A percentile compares a stretch with the other conserved stretches of the same genome.
phyloP scores from a whole-genome alignment of 768 basidiomycete species.

The Phaffia tasmanica region DNA sequence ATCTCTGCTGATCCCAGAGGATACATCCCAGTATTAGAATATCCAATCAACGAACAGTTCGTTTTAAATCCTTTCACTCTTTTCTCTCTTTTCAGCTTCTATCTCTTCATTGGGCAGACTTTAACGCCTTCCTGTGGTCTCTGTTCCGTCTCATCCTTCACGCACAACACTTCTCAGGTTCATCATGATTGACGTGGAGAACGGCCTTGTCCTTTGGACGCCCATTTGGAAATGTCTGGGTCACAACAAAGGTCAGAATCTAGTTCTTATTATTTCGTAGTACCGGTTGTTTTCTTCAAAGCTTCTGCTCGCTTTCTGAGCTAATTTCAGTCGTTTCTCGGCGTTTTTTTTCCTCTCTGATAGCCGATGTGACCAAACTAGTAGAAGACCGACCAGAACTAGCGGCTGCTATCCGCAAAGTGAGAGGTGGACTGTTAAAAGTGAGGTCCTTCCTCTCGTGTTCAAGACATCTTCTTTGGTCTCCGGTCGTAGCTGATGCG shows the following conservation, averaged over 20 bases:
- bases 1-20: conserved; percentile 24
- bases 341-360: conserved; percentile 20
- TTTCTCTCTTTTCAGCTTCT: neutral
- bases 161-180: conserved; percentile 39
- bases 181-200: conserved; percentile 94
- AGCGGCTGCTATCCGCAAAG: conserved; percentile 50
- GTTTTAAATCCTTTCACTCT: neutral
- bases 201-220: conserved; percentile 84
- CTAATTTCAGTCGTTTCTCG: conserved; percentile 8
- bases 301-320: neutral
- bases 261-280: neutral
- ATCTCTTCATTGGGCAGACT: neutral
- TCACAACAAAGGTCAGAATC: conserved; percentile 37
- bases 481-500: neutral
- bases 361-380: conserved; percentile 82
- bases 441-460: neutral
- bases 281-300: conserved; percentile 2
- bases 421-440: conserved; percentile 52
- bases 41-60: conserved; percentile 65
- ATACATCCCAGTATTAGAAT: conserved; percentile 69
- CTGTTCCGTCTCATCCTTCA: neutral
- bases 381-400: conserved; percentile 83
- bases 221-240: conserved; percentile 63
- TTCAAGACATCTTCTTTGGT: too few relatives aligned
- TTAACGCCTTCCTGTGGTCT: neutral